Percentiles rank a stretch among this genome's conserved stretches.
phyloP scores from a whole-genome alignment of 805 yeast genomes.

The Kurtzmaniella fragi region DNA sequence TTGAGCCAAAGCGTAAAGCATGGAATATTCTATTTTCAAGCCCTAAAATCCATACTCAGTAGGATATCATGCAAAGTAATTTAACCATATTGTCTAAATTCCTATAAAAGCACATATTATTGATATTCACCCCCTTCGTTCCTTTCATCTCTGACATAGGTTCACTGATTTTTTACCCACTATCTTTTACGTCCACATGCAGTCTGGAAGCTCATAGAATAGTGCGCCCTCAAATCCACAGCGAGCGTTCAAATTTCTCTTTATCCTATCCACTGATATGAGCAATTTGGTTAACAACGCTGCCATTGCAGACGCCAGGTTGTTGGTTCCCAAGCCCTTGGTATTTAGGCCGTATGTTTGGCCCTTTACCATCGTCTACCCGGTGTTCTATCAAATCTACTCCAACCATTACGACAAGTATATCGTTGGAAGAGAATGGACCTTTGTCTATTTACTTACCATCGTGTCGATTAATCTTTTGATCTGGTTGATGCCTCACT shows the following conservation, averaged over 20 bases:
- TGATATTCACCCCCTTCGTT: no score
- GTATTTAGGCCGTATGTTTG: constrained; percentile 69
- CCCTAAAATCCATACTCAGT: no score
- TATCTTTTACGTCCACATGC: not conserved
- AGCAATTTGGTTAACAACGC: constrained; percentile 60
- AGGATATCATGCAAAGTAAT: no score
- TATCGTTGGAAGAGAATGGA: constrained; percentile 92
- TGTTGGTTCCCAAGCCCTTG: constrained; percentile 64
- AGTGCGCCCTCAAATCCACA: no score
- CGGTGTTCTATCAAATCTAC: constrained; percentile 64
- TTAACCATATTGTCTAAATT: no score
- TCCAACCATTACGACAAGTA: constrained; percentile 67
- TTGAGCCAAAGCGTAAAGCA: no score
- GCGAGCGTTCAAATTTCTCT: not conserved
- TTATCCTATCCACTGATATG: constrained; percentile 17
- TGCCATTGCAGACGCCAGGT: constrained; percentile 64
- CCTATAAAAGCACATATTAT: no score
- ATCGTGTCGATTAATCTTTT: constrained; percentile 68
- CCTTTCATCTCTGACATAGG: no score
- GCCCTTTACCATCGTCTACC: constrained; percentile 79
- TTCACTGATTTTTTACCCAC: no score
- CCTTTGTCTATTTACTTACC: constrained; percentile 78
- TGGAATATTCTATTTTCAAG: no score
- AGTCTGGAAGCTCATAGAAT: not conserved
- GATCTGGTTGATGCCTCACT: constrained; percentile 86